phyloP scores from a whole-genome alignment of 495 filamentous ascomycete genomes.

The Xanthoparmelia taractica region DNA sequence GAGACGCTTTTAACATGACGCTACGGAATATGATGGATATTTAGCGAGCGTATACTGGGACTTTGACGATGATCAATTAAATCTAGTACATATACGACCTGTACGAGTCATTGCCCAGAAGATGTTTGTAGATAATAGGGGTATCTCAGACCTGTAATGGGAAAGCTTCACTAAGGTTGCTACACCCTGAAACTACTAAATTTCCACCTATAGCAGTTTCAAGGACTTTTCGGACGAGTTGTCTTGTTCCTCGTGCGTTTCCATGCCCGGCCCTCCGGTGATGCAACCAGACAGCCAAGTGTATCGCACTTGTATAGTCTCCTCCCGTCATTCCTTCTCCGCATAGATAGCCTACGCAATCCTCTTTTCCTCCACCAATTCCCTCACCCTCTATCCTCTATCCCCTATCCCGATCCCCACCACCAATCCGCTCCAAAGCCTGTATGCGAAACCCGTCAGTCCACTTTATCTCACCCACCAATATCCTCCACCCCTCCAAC shows the following conservation, averaged over 20 bases:
- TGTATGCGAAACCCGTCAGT: neutral
- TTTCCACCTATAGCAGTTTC: neutral
- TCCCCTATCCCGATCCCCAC: constrained; percentile 22
- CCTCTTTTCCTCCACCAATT: neutral
- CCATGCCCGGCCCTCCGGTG: neutral
- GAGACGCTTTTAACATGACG: neutral
- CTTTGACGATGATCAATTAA: neutral
- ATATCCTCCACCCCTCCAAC: too few species aligned
- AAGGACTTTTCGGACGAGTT: neutral
- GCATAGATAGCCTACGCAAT: neutral
- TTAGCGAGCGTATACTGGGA: neutral
- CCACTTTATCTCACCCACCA: neutral
- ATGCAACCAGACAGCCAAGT: neutral
- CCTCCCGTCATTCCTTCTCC: neutral
- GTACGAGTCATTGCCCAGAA: neutral
- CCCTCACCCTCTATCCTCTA: neutral
- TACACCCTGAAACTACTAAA: neutral
- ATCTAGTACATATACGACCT: neutral
- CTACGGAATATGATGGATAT: neutral
- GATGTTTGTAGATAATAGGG: neutral
- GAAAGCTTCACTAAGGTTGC: neutral
- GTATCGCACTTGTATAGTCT: neutral
- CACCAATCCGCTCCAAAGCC: constrained; percentile 28
- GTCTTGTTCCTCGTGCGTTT: neutral
- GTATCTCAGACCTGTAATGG: neutral